These are phyloP conservation scores for Trifolium repens DNA, from an alignment of 306 rosid species.

Conservation along the genomic window DNA sequence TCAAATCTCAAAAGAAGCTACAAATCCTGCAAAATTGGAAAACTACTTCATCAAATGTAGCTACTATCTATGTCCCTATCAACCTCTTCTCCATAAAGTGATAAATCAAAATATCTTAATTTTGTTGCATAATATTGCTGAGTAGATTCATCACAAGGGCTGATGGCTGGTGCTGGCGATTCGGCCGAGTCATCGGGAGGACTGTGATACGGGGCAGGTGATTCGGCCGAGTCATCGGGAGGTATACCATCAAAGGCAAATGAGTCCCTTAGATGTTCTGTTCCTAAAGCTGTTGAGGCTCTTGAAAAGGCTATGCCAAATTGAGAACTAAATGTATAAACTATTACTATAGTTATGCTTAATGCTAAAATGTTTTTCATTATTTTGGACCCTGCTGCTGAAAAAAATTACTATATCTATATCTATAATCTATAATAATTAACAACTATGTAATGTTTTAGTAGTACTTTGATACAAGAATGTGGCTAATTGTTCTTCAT, in stretches of 20 bases:
- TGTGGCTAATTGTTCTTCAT: background rate
- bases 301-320: constrained; percentile 25
- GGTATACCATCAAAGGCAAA: constrained; percentile 2
- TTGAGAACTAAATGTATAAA: constrained; percentile 30
- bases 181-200: too few relatives aligned
- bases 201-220: background rate
- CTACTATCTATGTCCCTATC: constrained; percentile 30
- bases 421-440: background rate
- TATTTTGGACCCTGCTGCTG: constrained; percentile 30
- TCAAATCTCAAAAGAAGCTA: background rate
- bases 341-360: constrained; percentile 30
- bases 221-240: background rate
- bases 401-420: constrained; percentile 8
- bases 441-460: background rate
- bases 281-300: constrained; percentile 13
- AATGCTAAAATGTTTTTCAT: constrained; percentile 41
- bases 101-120: constrained; percentile 36
- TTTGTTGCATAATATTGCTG: constrained; percentile 6
- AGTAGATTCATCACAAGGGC: too few relatives aligned
- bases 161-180: too few relatives aligned
- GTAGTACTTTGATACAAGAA: too few relatives aligned
- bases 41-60: background rate
- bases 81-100: constrained; percentile 32
- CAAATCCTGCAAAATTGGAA: too few relatives aligned
- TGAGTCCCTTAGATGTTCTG: constrained; percentile 30